These are phyloP conservation scores for Colletotrichum higginsianum DNA, from an alignment of 2,329 filamentous ascomycete genomes.

Conservation along the genomic window DNA sequence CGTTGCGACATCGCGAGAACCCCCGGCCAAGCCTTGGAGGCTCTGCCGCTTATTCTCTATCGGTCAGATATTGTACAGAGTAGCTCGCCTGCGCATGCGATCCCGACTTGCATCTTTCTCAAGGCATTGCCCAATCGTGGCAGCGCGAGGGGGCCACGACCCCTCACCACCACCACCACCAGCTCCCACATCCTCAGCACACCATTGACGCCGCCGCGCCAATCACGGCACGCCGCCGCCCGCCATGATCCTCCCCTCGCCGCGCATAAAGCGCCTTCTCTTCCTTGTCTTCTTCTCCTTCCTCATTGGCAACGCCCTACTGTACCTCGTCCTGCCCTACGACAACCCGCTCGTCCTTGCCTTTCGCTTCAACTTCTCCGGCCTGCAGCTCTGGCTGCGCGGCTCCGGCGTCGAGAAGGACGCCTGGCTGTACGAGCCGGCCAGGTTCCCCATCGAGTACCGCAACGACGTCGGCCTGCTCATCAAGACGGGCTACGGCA, in stretches of 20 bases:
- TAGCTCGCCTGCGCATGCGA: background rate
- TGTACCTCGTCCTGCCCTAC: conserved; percentile 38
- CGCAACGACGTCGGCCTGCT: conserved; percentile 64
- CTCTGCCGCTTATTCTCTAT: background rate
- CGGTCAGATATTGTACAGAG: no score
- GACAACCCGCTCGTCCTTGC: conserved; percentile 41
- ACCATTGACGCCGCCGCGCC: background rate
- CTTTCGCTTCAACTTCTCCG: conserved; percentile 43
- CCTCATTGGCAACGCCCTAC: conserved; percentile 32
- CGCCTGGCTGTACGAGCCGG: conserved; percentile 58
- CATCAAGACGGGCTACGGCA: conserved; percentile 71
- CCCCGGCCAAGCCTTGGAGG: background rate
- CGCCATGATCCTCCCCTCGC: conserved; percentile 27
- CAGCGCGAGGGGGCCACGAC: background rate
- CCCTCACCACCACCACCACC: background rate
- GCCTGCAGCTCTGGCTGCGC: conserved; percentile 51
- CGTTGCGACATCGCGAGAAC: background rate
- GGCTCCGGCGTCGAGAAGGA: conserved; percentile 52
- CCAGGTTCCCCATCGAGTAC: conserved; percentile 60
- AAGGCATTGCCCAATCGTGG: background rate
- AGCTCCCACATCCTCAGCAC: background rate
- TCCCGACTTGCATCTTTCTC: background rate
- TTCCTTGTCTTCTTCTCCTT: conserved; percentile 10
- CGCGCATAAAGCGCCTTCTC: conserved; percentile 33
- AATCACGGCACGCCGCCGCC: background rate